Base-by-base conservation (phyloP, 176 grass and related monocot genomes). In the Secale cereale region DNA sequence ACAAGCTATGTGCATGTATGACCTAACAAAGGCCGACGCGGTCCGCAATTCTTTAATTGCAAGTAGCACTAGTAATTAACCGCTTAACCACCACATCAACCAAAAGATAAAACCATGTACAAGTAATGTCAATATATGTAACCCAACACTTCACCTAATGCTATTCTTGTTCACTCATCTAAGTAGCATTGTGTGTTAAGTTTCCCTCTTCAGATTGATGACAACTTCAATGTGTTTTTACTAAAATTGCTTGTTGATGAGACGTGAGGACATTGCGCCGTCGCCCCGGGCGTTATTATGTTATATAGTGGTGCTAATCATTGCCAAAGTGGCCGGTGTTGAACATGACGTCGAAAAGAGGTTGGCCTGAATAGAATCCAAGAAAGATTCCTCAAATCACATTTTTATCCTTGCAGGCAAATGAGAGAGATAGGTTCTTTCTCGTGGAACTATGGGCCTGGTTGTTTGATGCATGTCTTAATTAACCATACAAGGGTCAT, bases 281-380 rank as follows among this genome's bases (percentile, higher is more conserved):
- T 48, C 46, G 70, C 29, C 61, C 36, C 13, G 7, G 25, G 61
- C 50, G 13, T 63, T 62, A 70, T 61, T 85, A 85, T 81, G 36
- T 64, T 22, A 57, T 41, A 41, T 62, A 28, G 83, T 62, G 70
- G n/a, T 50, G 62, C 70, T 81, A 68, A 77, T 85, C 61, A 85
- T 85, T 89, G 36, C 62, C n/a, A 69, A 59, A 89, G 61, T 81
- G 78, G 78, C 76, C 78, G 82, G 87, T 30, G 78, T 65, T 30
- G 62, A 62, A 85, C 37, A 77, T 70, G 87, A 85, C 70, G 70
- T 50, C 61, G 41, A 76, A 46, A 85, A 40, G 4, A 35, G 66
- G 39, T 73, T 54, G 10, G 23, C 26, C 7, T 67, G 2, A 68
- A 54, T 39, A 81, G 32, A 68, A 16, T 39, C 20, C 46, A 67